phyloP scores from a whole-genome alignment of 1,284 basidiomycete species.

The Rhodotorula sp. region DNA sequence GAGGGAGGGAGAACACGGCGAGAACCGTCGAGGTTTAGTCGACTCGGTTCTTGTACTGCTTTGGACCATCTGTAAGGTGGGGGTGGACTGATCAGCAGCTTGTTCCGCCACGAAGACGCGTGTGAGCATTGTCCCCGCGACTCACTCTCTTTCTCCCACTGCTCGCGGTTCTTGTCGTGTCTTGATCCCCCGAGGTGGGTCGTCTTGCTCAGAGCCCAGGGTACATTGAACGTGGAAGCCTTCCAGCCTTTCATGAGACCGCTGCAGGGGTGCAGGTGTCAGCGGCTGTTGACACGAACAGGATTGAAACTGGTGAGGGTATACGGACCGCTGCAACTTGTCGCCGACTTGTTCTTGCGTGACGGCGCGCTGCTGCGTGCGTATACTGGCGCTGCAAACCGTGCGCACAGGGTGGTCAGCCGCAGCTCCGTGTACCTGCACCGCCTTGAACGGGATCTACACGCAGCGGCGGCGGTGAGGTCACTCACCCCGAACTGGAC shows the following conservation, averaged over 20 bases:
- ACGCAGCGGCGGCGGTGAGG: too few species aligned
- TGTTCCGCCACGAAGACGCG: background rate
- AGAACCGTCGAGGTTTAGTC: background rate
- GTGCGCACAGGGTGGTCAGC: background rate
- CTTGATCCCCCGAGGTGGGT: slow-evolving; percentile 27
- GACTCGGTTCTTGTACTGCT: slow-evolving; percentile 27
- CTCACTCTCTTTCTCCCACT: slow-evolving; percentile 35
- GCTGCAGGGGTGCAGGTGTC: background rate
- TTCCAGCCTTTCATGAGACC: slow-evolving; percentile 38
- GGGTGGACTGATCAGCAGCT: background rate
- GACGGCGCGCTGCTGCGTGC: slow-evolving; percentile 26
- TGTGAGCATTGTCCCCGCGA: background rate
- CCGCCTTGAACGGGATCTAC: background rate
- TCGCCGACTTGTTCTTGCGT: slow-evolving; percentile 36
- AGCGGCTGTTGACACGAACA: too few species aligned
- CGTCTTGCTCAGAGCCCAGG: slow-evolving; percentile 28
- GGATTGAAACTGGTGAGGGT: too few species aligned
- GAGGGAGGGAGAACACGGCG: background rate
- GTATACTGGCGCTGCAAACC: slow-evolving; percentile 12
- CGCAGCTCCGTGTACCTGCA: too few species aligned
- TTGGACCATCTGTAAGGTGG: slow-evolving; percentile 24
- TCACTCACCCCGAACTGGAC: slow-evolving; percentile 21
- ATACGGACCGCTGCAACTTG: slow-evolving; percentile 25
- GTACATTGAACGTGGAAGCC: slow-evolving; percentile 28
- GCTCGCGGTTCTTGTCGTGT: slow-evolving; percentile 37